Base-by-base conservation (phyloP, 2,329 filamentous ascomycete genomes). In the Ascocoryne sarcoides region DNA sequence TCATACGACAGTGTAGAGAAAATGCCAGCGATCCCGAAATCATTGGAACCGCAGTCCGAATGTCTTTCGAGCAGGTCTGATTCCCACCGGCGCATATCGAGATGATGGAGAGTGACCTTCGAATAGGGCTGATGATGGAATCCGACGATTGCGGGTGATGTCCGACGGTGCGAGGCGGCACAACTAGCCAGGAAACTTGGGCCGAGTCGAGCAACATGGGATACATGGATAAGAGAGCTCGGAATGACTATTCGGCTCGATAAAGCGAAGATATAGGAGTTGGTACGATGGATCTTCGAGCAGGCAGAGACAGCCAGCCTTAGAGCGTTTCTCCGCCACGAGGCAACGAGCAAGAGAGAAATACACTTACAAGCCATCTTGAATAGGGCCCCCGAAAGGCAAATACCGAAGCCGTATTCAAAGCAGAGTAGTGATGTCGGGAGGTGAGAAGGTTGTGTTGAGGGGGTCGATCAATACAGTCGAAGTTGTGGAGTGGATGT, bases 321-420 rank as follows among this genome's bases (percentile, higher is more conserved):
- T 48, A 45, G 42, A 40, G 42, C 17, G 37, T 45, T 32, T 34
- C 37, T 29, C 18, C 38, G 23, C 15, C 42, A 26, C 9, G 3
- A 14, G 28, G 23, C 44, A 46, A 43, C 37, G 42, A 46, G 36
- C 44, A 37, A 44, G 3, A 35, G 45, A 37, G 41, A 32, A 32
- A n/a, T 5, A 44, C 14, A 63, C 62, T 62, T 60, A 64, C 62
- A 61, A 62, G 62, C 61, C 61, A 62, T 63, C 40, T 32, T 54
- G 35, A 47, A 44, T 34, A 51, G 51, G 48, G 54, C 50, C 51
- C 48, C 50, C 54, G 40, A 29, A 44, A 55, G 45, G 39, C 44
- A 47, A 37, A 42, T 34, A 32, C 12, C 34, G 12, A 37, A 43
- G 39, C 38, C 40, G 45, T 48, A 37, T 37, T 40, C 45, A 36